These are phyloP conservation scores for Letharia columbiana DNA, from an alignment of 495 filamentous ascomycete species.

Conservation along the genomic window DNA sequence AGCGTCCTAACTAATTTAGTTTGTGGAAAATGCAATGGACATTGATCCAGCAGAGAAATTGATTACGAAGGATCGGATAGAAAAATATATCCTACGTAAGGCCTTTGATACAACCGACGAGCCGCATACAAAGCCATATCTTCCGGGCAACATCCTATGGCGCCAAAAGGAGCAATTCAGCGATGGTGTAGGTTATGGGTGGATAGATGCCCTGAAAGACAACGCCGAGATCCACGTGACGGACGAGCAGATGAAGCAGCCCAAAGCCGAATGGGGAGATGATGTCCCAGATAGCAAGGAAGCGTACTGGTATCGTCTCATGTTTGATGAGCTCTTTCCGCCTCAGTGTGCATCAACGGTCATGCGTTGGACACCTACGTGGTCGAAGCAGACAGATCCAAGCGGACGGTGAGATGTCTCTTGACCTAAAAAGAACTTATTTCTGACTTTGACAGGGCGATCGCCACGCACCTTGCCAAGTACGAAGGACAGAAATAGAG, in stretches of 20 bases:
- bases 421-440: not conserved
- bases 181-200: conserved; percentile 96
- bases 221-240: conserved; percentile 78
- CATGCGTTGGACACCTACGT: conserved; percentile 94
- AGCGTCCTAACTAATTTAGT: conserved; percentile 42
- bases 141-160: conserved; percentile 92
- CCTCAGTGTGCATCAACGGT: conserved; percentile 83
- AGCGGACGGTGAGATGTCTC: conserved; percentile 66
- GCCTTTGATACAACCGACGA: conserved; percentile 91
- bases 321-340: conserved; percentile 99
- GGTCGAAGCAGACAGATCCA: conserved; percentile 92
- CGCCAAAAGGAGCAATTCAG: conserved; percentile 99
- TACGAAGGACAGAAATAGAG: conserved; percentile 40
- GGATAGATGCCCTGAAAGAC: conserved; percentile 97
- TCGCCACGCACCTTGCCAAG: conserved; percentile 59
- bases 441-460: conserved; percentile 46
- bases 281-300: conserved; percentile 95
- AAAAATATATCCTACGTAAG: conserved; percentile 96
- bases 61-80: conserved; percentile 82
- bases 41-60: conserved; percentile 91
- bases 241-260: conserved; percentile 95
- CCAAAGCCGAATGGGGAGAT: conserved; percentile 86
- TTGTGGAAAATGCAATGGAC: conserved; percentile 84
- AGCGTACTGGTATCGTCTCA: conserved; percentile 95
- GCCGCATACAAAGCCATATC: conserved; percentile 67